These are phyloP conservation scores for Gymnopilus dilepis DNA, from an alignment of 768 basidiomycete genomes.

Conservation along the genomic window DNA sequence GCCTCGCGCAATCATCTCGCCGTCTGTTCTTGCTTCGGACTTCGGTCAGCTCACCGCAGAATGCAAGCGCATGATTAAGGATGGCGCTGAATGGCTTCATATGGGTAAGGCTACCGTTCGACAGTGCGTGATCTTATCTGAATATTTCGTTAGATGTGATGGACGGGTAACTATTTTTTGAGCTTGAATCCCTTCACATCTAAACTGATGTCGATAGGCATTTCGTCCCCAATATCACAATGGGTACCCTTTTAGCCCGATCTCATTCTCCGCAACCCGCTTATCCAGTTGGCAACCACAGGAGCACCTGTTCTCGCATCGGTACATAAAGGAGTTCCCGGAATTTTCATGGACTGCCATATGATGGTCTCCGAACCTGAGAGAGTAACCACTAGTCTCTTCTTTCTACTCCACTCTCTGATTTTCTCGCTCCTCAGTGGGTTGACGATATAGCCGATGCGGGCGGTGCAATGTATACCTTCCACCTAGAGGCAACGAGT, in stretches of 20 bases:
- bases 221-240: constrained; percentile 98
- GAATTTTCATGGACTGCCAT: constrained; percentile 99
- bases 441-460: constrained; percentile 95
- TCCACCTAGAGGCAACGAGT: constrained; percentile 96
- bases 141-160: constrained; percentile 77
- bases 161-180: constrained; percentile 76
- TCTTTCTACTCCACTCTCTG: background rate
- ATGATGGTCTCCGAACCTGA: constrained; percentile 99
- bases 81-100: constrained; percentile 97
- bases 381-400: constrained; percentile 53
- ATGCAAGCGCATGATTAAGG: constrained; percentile 95
- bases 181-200: constrained; percentile 18
- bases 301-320: constrained; percentile 89
- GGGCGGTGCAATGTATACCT: constrained; percentile 93
- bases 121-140: constrained; percentile 5
- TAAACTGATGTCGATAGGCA: constrained; percentile 56
- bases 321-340: constrained; percentile 85
- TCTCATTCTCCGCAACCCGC: background rate
- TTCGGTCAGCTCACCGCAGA: constrained; percentile 95
- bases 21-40: constrained; percentile 96
- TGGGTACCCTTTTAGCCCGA: constrained; percentile 62
- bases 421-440: constrained; percentile 63
- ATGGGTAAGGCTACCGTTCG: constrained; percentile 67
- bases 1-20: constrained; percentile 93
- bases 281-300: constrained; percentile 33